These are phyloP conservation scores for Daldinia eschscholtzii DNA, from an alignment of 2,329 filamentous ascomycete species.

Conservation along the genomic window DNA sequence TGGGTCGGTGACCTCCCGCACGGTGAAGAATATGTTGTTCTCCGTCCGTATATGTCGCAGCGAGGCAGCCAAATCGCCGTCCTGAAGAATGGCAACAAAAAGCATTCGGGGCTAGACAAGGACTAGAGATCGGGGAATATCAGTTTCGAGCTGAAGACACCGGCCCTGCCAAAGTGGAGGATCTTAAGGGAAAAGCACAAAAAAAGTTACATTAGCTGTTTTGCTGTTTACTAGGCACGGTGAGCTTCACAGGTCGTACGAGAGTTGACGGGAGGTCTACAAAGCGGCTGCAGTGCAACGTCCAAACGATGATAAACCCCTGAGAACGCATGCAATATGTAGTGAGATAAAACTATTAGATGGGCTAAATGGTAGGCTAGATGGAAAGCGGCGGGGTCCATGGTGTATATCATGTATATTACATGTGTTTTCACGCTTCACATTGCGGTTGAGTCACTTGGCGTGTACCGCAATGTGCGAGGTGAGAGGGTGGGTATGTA, in stretches of 20 bases:
- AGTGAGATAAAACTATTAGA: conserved; percentile 35
- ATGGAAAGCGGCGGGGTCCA: conserved; percentile 38
- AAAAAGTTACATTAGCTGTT: conserved; percentile 20
- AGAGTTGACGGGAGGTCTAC: conserved; percentile 34
- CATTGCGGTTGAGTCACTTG: conserved; percentile 38
- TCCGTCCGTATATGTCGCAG: conserved; percentile 33
- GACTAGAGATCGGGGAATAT: conserved; percentile 16
- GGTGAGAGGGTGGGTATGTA: conserved; percentile 33
- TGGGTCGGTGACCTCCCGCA: conserved; percentile 25
- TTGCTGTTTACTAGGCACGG: conserved; percentile 28
- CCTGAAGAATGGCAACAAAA: conserved; percentile 11
- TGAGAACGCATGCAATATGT: conserved; percentile 37
- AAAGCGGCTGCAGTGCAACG: conserved; percentile 44
- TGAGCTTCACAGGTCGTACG: conserved; percentile 40
- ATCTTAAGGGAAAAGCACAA: conserved; percentile 37
- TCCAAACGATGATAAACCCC: conserved; percentile 43
- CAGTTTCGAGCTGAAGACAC: conserved; percentile 24
- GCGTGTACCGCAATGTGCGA: conserved; percentile 30
- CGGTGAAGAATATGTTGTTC: conserved; percentile 22
- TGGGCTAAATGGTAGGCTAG: conserved; percentile 33
- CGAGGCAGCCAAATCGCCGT: conserved; percentile 9
- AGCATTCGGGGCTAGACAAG: neutral
- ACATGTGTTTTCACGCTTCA: conserved; percentile 35
- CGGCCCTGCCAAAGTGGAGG: conserved; percentile 34
- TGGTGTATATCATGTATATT: conserved; percentile 28